Percentiles rank a stretch among this genome's conserved stretches.
Evolutionary conservation across 768 basidiomycete species (phyloP).

Genomic region (Holtermannia corniformis): DNA sequence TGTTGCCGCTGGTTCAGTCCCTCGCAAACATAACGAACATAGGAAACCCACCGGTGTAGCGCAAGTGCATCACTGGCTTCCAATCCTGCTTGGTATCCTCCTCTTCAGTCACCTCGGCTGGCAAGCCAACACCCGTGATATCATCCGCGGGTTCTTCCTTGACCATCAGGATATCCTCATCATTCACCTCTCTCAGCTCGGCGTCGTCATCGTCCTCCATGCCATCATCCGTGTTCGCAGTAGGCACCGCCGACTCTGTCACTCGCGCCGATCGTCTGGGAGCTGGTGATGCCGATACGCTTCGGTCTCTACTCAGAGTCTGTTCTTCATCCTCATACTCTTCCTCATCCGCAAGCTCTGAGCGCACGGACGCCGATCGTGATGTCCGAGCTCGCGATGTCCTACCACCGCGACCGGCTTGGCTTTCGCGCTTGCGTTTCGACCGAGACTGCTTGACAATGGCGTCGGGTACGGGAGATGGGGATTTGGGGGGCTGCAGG

Average conservation of each 20-base stretch:
- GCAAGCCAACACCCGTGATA: too few relatives aligned
- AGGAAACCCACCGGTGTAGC: conserved; percentile 31
- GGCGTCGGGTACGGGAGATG: not conserved
- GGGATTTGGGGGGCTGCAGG: not conserved
- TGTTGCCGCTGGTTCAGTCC: too few relatives aligned
- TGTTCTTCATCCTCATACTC: not conserved
- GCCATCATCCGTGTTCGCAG: too few relatives aligned
- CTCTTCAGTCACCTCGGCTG: conserved; percentile 5
- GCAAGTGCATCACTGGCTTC: conserved; percentile 26
- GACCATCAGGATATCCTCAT: conserved; percentile 11
- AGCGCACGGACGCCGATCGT: not conserved
- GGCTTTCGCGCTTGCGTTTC: conserved; percentile 7
- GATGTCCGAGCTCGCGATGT: not conserved
- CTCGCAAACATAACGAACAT: too few relatives aligned
- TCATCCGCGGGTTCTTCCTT: conserved; percentile 19
- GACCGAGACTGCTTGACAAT: not conserved
- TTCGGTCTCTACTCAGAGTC: not conserved
- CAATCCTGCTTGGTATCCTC: not conserved
- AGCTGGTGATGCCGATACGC: not conserved
- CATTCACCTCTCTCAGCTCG: conserved; percentile 5
- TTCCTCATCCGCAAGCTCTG: not conserved
- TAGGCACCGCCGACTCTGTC: not conserved
- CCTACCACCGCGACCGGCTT: conserved; percentile 1
- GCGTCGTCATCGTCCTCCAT: not conserved
- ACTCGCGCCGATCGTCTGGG: not conserved